Base-by-base conservation (phyloP, 1,139 yeast genomes). In the Yarrowia galli region DNA sequence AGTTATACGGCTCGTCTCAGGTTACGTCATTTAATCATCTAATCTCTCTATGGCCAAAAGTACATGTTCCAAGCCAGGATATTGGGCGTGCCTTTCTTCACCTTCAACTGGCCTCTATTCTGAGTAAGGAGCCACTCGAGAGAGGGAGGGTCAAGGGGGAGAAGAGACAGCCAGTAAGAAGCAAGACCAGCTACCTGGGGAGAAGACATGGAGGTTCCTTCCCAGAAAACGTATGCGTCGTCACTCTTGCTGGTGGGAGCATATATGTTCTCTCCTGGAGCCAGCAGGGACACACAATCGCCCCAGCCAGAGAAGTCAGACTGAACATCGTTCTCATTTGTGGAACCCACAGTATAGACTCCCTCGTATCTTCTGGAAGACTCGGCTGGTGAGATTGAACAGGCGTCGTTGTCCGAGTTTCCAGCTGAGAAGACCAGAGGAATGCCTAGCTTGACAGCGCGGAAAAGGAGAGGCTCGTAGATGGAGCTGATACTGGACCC, bases 11-110 rank as follows among this genome's bases (percentile, higher is more conserved):
- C 7, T 28, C 32, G 10, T 36, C n/a, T 15, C 40, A 6, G 36
- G 43, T 7, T 16, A n/a, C 20, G 8, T 10, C 2, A 16, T 40
- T 10, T 45, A 45, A 23, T 23, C 32, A 23, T 23, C 35, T 45
- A 45, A 22, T 7, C 1, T 13, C 6, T 35, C 38, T 35, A 35
- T 35, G 2, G 12, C 16, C 38, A 35, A 10, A 32, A 16, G 22
- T 22, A 38, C 45, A 54, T 38, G 20, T 54, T 54, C 45, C 60
- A 54, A n/a, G 60, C 60, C 6, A 54, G 60, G 3, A 54, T 9
- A 9, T 23, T 38, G 35, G 45, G 45, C 2, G 60, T 54, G 32
- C 22, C 35, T 1, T 54, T 36, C n/a, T 23, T 36, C 23, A 38
- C 45, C 20, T 38, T 32, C 9, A 54, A 8, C 20, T 22, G 8